Evolutionary conservation across 2,329 filamentous ascomycete species (phyloP), one percentile per base, ranked within the genome.

Genomic region (Cadophora luteo-olivacea): DNA sequence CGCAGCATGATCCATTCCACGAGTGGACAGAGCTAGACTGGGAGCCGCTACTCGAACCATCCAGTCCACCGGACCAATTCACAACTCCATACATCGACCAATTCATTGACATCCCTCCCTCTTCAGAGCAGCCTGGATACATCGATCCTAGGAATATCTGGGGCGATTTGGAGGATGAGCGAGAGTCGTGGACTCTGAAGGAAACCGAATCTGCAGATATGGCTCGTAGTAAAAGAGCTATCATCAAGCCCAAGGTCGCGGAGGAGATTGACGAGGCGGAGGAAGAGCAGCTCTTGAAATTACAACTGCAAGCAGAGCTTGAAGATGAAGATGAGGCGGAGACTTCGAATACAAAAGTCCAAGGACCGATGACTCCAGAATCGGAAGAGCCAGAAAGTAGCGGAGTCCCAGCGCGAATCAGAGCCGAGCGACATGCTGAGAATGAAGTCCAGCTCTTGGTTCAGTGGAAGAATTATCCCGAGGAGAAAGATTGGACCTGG

Each of bases 401-500:
- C 22, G 52, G 52, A 25, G 61, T 68, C 6, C 65, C 69, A 19
- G 64, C 57, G 36, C 32, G 55, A 38, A 61, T 74, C 12, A 64
- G 68, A 41, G 69, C 64, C 45, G 64, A 71, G 38, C 64, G 70
- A 25, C 51, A 57, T 24, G 68, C 52, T 51, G 16, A 45, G 7
- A 16, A 54, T 38, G 69, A 66, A 22, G 32, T 66, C 6, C 33
- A 74, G 45, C 69, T 71, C 14, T 64, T 74, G 1, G 64, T 73
- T 0, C 49, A 70, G 22, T 74, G 72, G 72, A 49, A 73, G 69
- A 65, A 66, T 32, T 73, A 70, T 36, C 68, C 71, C 2, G 48
- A 64, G 0, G 69, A 72, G 51, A 64, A 66, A 52, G 69, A 74
- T 36, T 70, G 69, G 71, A 72, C 70, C 1, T 74, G 71, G 72